Evolutionary conservation across 2,329 filamentous ascomycete genomes (phyloP), one percentile per base, ranked within the genome.

Genomic region (Westerdykella sp.): DNA sequence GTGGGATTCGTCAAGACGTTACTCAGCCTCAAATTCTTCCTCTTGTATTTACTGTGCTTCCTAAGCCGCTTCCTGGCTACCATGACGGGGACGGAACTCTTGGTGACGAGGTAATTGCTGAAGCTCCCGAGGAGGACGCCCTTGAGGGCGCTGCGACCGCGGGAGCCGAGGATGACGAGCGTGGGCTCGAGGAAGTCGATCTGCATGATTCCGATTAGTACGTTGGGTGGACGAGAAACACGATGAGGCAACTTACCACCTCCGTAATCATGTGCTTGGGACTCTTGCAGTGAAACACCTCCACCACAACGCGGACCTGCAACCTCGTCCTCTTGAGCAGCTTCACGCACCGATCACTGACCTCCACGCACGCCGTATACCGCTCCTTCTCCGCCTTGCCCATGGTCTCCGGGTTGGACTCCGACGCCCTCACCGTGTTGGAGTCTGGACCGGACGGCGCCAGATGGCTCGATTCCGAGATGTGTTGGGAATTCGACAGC

Each of bases 221-320:
- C 13, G n/a, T 7, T 28, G 9, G 22, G 21, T 43, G 34, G 36
- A 37, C 39, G 45, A n/a, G 21, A 38, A 39, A 42, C 49, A 35
- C 49, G 41, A 46, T 6, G 34, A 28, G 5, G 23, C 35, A 44
- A 72, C 77, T 67, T 60, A 80, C 78, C 54, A 96, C 89, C 72
- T 97, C 93, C 1, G 89, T 95, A 51, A 98, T 89, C 72, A 97
- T 78, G 65, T 96, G 90, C 66, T 93, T 91, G 4, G 93, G 89
- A 60, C 87, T 96, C 75, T 96, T 97, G 82, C 93, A 97, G 69
- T 97, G 93, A 53, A 98, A 84, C 22, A 97, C 91, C 69, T 98
- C 93, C 28, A 98, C 84, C 40, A 95, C 88, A 38, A 96, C 86
- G 45, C 89, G 82, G 39, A 96, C 90, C 65, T 98, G 91, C 45